phyloP scores from a whole-genome alignment of 2,329 filamentous ascomycete genomes.

The Claviceps sp. region DNA sequence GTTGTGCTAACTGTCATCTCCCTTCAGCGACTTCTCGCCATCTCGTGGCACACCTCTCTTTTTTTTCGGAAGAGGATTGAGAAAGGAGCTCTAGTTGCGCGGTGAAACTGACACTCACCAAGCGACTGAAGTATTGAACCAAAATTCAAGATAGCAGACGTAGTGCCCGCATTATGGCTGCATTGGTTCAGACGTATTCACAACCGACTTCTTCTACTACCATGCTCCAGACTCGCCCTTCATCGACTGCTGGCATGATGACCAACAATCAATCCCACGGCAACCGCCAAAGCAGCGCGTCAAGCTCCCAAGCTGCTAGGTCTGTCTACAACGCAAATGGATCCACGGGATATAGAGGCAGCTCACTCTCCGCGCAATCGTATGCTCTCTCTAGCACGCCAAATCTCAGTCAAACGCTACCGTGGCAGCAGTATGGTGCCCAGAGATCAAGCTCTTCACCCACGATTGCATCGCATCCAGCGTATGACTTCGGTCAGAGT shows the following conservation, averaged over 20 bases:
- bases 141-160: background rate
- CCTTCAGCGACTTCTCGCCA: background rate
- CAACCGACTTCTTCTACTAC: conserved; percentile 61
- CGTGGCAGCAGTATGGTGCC: conserved; percentile 37
- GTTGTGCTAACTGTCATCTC: background rate
- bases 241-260: conserved; percentile 37
- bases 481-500: conserved; percentile 12
- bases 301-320: conserved; percentile 19
- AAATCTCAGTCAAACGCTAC: conserved; percentile 40
- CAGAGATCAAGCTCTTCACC: conserved; percentile 36
- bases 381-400: conserved; percentile 67
- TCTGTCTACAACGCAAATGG: conserved; percentile 18
- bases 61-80: background rate
- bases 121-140: background rate
- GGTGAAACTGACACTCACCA: background rate
- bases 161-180: conserved; percentile 52
- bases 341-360: conserved; percentile 39
- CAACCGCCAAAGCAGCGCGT: conserved; percentile 35
- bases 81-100: background rate
- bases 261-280: conserved; percentile 35
- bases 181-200: conserved; percentile 69
- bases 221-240: conserved; percentile 62
- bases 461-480: conserved; percentile 22
- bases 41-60: background rate
- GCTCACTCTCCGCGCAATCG: conserved; percentile 51